Percentiles rank a stretch among this genome's conserved stretches.
phyloP scores from a whole-genome alignment of 2,329 filamentous ascomycete species.

The Zymoseptoria tritici region DNA sequence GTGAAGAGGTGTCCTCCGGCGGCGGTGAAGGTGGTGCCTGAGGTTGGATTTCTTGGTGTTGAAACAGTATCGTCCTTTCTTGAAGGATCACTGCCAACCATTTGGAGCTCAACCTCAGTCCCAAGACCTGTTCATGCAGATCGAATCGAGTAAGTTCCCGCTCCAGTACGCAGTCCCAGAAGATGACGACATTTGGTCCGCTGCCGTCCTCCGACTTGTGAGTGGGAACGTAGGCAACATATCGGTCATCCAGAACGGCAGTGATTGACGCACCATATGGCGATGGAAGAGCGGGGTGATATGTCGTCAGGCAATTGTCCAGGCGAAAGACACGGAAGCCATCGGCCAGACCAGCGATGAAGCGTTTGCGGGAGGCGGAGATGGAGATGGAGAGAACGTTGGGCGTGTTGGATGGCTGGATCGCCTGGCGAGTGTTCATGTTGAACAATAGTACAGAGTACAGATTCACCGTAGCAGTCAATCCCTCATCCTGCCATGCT shows the following conservation, averaged over 20 bases:
- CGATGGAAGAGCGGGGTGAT: slow-evolving; percentile 13
- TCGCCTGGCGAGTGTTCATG: slow-evolving; percentile 86
- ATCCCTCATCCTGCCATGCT: background rate
- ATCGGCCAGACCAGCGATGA: slow-evolving; percentile 76
- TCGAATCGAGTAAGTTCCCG: slow-evolving; percentile 70
- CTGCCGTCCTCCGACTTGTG: slow-evolving; percentile 45
- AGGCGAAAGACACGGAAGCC: slow-evolving; percentile 57
- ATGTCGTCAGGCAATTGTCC: slow-evolving; percentile 31
- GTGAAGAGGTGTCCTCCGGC: slow-evolving; percentile 29
- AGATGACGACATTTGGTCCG: slow-evolving; percentile 33
- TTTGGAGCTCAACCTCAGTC: slow-evolving; percentile 67
- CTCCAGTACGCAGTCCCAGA: slow-evolving; percentile 83
- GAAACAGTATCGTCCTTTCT: slow-evolving; percentile 25
- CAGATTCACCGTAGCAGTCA: background rate
- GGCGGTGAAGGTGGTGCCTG: slow-evolving; percentile 39
- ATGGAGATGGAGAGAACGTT: slow-evolving; percentile 77
- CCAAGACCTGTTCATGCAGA: slow-evolving; percentile 70
- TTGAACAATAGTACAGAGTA: background rate
- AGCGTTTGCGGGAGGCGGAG: slow-evolving; percentile 77
- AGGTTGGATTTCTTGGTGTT: slow-evolving; percentile 21
- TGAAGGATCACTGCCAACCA: slow-evolving; percentile 69
- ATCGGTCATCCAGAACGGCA: slow-evolving; percentile 38
- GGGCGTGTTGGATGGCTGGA: slow-evolving; percentile 68
- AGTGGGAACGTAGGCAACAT: slow-evolving; percentile 81
- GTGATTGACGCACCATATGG: slow-evolving; percentile 24